Evolutionary conservation across 208 protist species (phyloP).

Genomic region (Leishmania martiniquensis): DNA sequence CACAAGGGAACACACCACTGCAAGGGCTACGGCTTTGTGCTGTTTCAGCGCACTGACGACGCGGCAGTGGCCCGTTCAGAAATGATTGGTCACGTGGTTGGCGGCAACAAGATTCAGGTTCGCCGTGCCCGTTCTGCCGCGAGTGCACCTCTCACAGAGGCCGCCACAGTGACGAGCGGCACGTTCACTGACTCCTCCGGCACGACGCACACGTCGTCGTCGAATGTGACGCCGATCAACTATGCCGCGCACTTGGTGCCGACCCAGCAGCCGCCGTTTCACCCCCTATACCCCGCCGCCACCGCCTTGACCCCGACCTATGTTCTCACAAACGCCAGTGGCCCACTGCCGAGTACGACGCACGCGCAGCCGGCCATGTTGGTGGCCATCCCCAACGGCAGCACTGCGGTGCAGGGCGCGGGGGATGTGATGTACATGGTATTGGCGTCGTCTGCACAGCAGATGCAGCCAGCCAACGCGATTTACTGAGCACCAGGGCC

Average conservation of each 20-base stretch:
- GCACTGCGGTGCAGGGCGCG: constrained; percentile 5
- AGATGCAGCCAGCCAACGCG: constrained; percentile 26
- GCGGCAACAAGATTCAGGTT: constrained; percentile 68
- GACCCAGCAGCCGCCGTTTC: constrained; percentile 10
- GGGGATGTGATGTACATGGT: constrained; percentile 34
- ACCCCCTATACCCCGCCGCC: constrained; percentile 12
- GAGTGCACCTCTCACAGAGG: constrained; percentile 30
- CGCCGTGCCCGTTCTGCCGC: constrained; percentile 52
- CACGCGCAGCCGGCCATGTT: constrained; percentile 13
- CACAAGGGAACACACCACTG: constrained; percentile 57
- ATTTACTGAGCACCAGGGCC: constrained; percentile 12
- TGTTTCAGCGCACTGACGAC: constrained; percentile 63
- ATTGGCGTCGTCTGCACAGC: constrained; percentile 15
- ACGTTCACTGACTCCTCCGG: constrained; percentile 2
- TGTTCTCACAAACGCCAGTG: constrained; percentile 3
- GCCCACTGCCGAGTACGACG: neutral
- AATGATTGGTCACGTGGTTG: constrained; percentile 65
- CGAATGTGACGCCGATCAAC: constrained; percentile 16
- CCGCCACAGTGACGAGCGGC: constrained; percentile 7
- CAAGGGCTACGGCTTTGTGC: constrained; percentile 82
- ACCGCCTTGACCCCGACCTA: constrained; percentile 11
- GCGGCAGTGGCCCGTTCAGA: constrained; percentile 49
- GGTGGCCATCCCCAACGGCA: constrained; percentile 31
- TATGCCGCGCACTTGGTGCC: constrained; percentile 18
- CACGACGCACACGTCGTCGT: constrained; percentile 5